These are phyloP conservation scores for Pythium monospermum DNA, from an alignment of 352 stramenopile genomes.

Conservation along the genomic window DNA sequence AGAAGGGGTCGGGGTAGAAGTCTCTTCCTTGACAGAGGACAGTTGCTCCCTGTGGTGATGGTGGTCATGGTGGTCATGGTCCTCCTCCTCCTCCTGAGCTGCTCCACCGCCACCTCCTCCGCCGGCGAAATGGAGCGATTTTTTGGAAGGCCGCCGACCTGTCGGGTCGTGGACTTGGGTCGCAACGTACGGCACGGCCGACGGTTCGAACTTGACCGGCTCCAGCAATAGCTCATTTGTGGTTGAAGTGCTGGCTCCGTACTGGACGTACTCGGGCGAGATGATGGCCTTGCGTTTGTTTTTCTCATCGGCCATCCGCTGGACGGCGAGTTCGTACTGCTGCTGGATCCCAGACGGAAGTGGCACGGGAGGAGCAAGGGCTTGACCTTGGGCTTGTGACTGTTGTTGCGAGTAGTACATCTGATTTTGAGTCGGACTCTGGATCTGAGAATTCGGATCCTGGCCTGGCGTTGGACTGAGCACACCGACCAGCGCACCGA, in stretches of 20 bases:
- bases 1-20: background rate
- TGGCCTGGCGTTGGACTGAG: constrained; percentile 15
- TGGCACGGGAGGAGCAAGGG: background rate
- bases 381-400: background rate
- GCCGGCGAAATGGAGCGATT: constrained; percentile 46
- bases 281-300: constrained; percentile 82
- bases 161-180: constrained; percentile 52
- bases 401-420: background rate
- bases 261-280: constrained; percentile 81
- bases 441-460: no score
- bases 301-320: constrained; percentile 54
- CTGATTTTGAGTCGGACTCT: background rate
- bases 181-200: constrained; percentile 24
- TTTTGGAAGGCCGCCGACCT: constrained; percentile 63
- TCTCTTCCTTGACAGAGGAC: constrained; percentile 9
- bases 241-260: constrained; percentile 21
- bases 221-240: background rate
- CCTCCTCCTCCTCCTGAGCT: no score
- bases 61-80: background rate
- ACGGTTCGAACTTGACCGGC: background rate
- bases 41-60: background rate
- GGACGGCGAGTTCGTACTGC: constrained; percentile 37
- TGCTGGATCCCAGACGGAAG: constrained; percentile 24
- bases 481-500: constrained; percentile 38
- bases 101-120: background rate